phyloP scores from a whole-genome alignment of 495 filamentous ascomycete genomes.

The Aspergillus sparsus region DNA sequence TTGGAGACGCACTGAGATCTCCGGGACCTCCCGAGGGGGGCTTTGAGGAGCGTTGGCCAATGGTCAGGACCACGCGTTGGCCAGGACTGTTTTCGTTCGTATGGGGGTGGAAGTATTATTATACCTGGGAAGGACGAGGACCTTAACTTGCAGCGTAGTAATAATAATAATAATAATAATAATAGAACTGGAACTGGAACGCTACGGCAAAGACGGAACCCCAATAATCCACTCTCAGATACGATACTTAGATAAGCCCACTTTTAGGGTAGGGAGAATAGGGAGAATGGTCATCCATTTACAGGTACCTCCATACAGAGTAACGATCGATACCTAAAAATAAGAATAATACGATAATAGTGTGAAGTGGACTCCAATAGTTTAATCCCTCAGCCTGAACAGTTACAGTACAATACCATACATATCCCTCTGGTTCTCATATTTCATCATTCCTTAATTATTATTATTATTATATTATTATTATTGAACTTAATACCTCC shows the following conservation, averaged over 20 bases:
- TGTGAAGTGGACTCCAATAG: background rate
- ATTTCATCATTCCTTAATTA: conserved; percentile 2
- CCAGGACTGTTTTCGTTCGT: conserved; percentile 15
- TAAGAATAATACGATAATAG: background rate
- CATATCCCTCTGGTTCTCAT: background rate
- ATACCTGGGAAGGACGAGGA: too few species aligned
- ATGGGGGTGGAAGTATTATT: conserved; percentile 9
- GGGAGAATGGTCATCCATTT: too few species aligned
- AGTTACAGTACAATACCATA: background rate
- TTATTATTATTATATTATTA: conserved; percentile 11
- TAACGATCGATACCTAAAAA: background rate
- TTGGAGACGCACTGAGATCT: conserved; percentile 8
- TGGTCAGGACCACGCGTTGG: conserved; percentile 28
- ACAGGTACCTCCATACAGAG: background rate
- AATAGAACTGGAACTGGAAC: too few species aligned
- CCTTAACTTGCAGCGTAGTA: too few species aligned
- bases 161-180: too few species aligned
- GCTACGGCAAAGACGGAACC: background rate
- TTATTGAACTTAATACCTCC: background rate
- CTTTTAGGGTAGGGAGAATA: background rate
- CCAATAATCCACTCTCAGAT: background rate
- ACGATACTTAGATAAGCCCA: background rate
- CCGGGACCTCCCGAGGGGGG: conserved; percentile 32
- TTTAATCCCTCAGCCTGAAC: conserved; percentile 8
- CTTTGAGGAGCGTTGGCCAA: conserved; percentile 24